Evolutionary conservation across 2,329 filamentous ascomycete genomes (phyloP).

Genomic region (Neopestalotiopsis clavispora): DNA sequence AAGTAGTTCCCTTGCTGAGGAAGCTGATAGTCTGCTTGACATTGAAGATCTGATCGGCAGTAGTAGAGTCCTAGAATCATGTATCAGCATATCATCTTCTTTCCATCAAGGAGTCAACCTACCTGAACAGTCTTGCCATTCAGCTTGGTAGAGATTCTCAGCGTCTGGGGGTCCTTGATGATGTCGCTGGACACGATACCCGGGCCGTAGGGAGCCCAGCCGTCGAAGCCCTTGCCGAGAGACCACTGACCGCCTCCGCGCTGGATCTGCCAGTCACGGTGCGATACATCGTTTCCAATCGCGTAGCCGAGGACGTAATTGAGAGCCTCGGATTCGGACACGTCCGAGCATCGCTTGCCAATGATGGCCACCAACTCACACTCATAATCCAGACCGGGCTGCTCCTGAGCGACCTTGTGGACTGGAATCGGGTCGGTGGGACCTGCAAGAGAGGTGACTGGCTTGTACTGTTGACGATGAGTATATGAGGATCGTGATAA

Average conservation of each 20-base stretch:
- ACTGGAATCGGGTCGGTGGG: slow-evolving; percentile 71
- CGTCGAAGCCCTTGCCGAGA: slow-evolving; percentile 76
- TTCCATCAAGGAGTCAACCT: too few relatives aligned
- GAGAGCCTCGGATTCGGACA: slow-evolving; percentile 69
- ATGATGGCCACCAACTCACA: slow-evolving; percentile 79
- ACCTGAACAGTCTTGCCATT: slow-evolving; percentile 64
- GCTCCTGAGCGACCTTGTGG: slow-evolving; percentile 67
- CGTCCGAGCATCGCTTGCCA: slow-evolving; percentile 68
- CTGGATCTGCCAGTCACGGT: slow-evolving; percentile 77
- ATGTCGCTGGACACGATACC: slow-evolving; percentile 66
- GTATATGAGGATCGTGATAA: background rate
- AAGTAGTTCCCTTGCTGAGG: slow-evolving; percentile 64
- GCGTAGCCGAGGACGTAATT: slow-evolving; percentile 76
- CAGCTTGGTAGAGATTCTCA: slow-evolving; percentile 61
- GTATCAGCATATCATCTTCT: background rate
- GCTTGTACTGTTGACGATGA: slow-evolving; percentile 60
- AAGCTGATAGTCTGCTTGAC: slow-evolving; percentile 64
- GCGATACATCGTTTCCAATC: slow-evolving; percentile 80
- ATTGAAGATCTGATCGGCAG: slow-evolving; percentile 67
- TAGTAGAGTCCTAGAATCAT: slow-evolving; percentile 51
- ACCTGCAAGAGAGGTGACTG: slow-evolving; percentile 67
- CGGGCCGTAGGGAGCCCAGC: slow-evolving; percentile 76
- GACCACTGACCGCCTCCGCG: slow-evolving; percentile 73
- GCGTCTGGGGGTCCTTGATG: slow-evolving; percentile 60
- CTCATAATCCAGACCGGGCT: slow-evolving; percentile 76